Evolutionary conservation across 148 eudicot species (phyloP), one percentile per base, ranked within the genome.

Genomic region (Fagopyrum tataricum): DNA sequence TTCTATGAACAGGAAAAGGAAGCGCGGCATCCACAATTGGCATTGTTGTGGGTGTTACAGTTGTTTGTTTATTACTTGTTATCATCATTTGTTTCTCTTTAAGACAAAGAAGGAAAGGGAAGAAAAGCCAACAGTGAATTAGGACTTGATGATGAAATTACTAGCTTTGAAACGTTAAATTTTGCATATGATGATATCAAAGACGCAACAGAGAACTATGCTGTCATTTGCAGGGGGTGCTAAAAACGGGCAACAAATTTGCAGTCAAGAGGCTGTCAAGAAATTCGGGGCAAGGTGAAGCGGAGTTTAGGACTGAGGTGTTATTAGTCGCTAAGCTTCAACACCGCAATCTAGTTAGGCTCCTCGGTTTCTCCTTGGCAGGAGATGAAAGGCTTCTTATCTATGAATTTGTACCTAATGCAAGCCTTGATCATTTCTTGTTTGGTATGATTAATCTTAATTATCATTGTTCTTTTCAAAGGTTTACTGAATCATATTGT

Each of bases 211-310:
- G 37, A 8, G 43, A 37, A 3, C 7, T 7, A 11, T 24, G 47
- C 14, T 73, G 31, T 21, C 3, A 47, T 8, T 0, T 44, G 37
- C 76, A 87, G 88, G 90, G 90, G 4, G 58, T 5, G 20, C 79
- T 87, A 26, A 64, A 73, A 24, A 62, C 56, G 85, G 87, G 51
- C 73, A 78, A 73, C 74, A 76, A 44, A 71, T 86, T 86, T 48
- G 89, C 89, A 24, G 89, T 86, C 43, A 86, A 86, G 74, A 84
- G 86, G 67, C 62, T 83, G 18, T 76, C 85, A 3, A 76, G 8
- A 41, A 79, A 40, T 62, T 76, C 83, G 15, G 67, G 44, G 7
- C 83, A 86, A 79, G 87, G 89, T 55, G 82, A 75, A 78, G 4
- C 8, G 1, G 83, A 86, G 66, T 86, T 86, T 70, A 81, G 70